Evolutionary conservation across 75 land plant species (phyloP), one percentile per base, ranked within the genome.

Genomic region (Isoetes taiwanensis): DNA sequence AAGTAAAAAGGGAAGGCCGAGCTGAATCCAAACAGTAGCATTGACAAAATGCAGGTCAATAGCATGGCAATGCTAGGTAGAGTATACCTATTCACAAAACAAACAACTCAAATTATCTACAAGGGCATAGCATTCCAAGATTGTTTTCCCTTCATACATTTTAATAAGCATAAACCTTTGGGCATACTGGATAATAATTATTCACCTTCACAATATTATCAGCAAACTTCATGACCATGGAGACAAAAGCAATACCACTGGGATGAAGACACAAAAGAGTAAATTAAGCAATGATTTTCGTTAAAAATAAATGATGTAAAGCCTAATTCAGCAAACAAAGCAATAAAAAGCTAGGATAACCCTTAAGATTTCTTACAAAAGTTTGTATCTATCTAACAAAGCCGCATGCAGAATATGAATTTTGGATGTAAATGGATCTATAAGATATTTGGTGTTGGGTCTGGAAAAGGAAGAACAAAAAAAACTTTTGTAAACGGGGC

Each of bases 171-270:
- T 46, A 46, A 5, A 46, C 6, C 25, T n/a, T 19, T n/a, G 16
- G 23, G 16, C 5, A 23, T 46, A 5, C 21, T n/a, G 16, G 4
- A 19, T n/a, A n/a, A n/a, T n/a, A n/a, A n/a, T n/a, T n/a, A 46
- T n/a, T n/a, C n/a, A n/a, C 50, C 50, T 46, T 46, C 21, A 46
- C 50, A 16, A 46, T 46, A 23, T 46, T 46, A 23, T 46, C 50
- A 19, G 50, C 50, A 23, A 8, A 46, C 50, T 46, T 46, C 50
- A 46, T 46, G 23, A 46, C 50, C 50, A 46, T 6, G 50, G 50
- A 46, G 4, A 46, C 50, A 41, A 86, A 82, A 46, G 50, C 50
- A n/a, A 46, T 46, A 23, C 50, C 50, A 46, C 50, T 46, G 16
- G n/a, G 14, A 25, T 55, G 28, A 27, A 1, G 28, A 27, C 50